Percentiles rank a stretch among this genome's conserved stretches.
Conservation (phyloP, 148 eudicot species). For the Silene conica region DNA sequence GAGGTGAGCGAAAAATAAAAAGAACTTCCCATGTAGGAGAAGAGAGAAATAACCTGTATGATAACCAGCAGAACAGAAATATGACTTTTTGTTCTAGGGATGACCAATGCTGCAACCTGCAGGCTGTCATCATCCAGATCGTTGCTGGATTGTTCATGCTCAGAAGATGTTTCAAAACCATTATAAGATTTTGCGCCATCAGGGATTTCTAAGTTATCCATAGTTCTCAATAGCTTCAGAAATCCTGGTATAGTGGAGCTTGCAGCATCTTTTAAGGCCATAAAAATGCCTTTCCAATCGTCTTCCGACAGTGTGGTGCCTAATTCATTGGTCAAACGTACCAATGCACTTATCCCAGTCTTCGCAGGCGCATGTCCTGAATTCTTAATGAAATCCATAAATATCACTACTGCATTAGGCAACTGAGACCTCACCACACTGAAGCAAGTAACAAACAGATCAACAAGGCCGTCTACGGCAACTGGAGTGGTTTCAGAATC, state of each 20-base stretch:
- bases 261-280: constrained; percentile 69
- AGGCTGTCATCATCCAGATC: constrained; percentile 61
- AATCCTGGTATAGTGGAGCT: constrained; percentile 59
- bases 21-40: background rate
- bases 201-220: constrained; percentile 59
- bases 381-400: constrained; percentile 50
- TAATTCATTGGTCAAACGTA: constrained; percentile 65
- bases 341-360: constrained; percentile 71
- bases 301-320: constrained; percentile 58
- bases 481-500: constrained; percentile 71
- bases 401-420: constrained; percentile 49
- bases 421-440: constrained; percentile 58
- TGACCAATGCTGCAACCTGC: constrained; percentile 70
- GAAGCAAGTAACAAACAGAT: constrained; percentile 63
- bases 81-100: constrained; percentile 80
- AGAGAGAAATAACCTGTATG: constrained; percentile 54
- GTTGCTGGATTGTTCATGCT: constrained; percentile 38
- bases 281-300: constrained; percentile 77
- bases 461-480: constrained; percentile 72
- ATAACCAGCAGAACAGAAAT: constrained; percentile 72
- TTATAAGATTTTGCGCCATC: constrained; percentile 36
- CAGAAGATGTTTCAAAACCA: constrained; percentile 45
- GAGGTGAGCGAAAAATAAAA: background rate
- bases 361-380: constrained; percentile 66
- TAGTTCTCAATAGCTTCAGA: constrained; percentile 53